Base-by-base conservation (phyloP, 2,329 filamentous ascomycete genomes). In the Rhinocladiella mackenziei region DNA sequence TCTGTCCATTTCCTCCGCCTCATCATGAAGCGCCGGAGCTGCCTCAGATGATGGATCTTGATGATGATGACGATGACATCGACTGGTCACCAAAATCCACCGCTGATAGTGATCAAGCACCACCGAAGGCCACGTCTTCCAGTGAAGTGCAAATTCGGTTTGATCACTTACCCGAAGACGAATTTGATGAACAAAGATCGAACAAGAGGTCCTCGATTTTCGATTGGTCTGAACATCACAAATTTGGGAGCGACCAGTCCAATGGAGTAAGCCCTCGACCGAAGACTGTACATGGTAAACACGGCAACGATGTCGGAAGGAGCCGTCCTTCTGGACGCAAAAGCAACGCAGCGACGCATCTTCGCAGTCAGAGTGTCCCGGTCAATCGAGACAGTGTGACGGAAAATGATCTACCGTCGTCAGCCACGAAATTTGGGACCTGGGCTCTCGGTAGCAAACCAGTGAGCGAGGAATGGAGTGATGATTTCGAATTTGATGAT, bases 391-490 rank as follows among this genome's bases (percentile, higher is more conserved):
- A 72, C 58, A 51, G 67, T 62, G 55, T 71, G 61, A 45, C 73
- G 65, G 59, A 70, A 65, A 65, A 66, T 58, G 62, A 76, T 61
- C 54, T 71, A 63, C 53, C 72, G 65, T 61, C 77, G 64, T 56
- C 77, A 64, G 66, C 65, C 15, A 62, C 65, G 56, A 83, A 83
- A 57, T 82, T 81, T 57, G 78, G 77, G 29, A 81, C 80, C 3
- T 83, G 80, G 79, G 77, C 77, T n/a, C 67, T 82, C 20, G 79
- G 80, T 13, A 80, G 73, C 60, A 83, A 83, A 57, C 78, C 75
- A 34, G 77, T 80, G 15, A 82, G 75, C 17, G 80, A 83, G 59
- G 80, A 83, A 58, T 83, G 80, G 80, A 80, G 83, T 56, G 78
- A 79, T 40, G 80, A 83, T 57, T 83, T 83, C 56, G 79, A 82